These are phyloP conservation scores for Prasinococcaceae sp. DNA, from an alignment of 139 green algal genomes.

Conservation along the genomic window DNA sequence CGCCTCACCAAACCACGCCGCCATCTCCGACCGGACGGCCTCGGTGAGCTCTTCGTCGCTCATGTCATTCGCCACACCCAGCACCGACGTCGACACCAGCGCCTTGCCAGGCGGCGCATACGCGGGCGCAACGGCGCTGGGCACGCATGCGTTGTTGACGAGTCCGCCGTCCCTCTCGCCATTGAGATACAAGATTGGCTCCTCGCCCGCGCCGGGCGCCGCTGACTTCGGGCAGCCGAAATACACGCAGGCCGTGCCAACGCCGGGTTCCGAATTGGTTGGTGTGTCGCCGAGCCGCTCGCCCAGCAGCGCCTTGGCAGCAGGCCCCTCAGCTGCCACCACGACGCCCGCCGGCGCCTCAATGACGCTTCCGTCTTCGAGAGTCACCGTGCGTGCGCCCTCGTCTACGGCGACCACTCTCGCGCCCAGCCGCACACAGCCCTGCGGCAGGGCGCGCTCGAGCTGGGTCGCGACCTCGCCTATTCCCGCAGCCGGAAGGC, in stretches of 20 bases:
- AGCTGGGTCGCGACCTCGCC: conserved; percentile 73
- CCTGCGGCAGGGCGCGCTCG: conserved; percentile 25
- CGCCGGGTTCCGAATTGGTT: conserved; percentile 32
- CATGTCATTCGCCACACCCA: conserved; percentile 35
- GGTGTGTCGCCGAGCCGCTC: conserved; percentile 14
- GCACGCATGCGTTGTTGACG: conserved; percentile 94
- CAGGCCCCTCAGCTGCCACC: conserved; percentile 17
- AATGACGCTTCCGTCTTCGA: conserved; percentile 5
- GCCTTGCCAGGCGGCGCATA: conserved; percentile 76
- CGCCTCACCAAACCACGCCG: conserved; percentile 58
- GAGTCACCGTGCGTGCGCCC: background rate
- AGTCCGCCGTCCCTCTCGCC: conserved; percentile 57
- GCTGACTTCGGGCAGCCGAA: conserved; percentile 44
- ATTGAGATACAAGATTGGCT: conserved; percentile 85
- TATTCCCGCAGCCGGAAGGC: conserved; percentile 78
- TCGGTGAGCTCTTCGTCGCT: conserved; percentile 48
- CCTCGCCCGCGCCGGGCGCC: conserved; percentile 17
- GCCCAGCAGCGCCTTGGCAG: conserved; percentile 43
- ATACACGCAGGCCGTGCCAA: conserved; percentile 82
- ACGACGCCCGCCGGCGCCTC: conserved; percentile 14
- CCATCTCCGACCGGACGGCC: conserved; percentile 49
- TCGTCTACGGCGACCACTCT: conserved; percentile 17
- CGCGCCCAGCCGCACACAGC: conserved; percentile 30
- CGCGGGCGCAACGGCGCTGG: conserved; percentile 48
- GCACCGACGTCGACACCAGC: conserved; percentile 75